phyloP scores from a whole-genome alignment of 306 rosid genomes.

The Adenanthera pavonina region DNA sequence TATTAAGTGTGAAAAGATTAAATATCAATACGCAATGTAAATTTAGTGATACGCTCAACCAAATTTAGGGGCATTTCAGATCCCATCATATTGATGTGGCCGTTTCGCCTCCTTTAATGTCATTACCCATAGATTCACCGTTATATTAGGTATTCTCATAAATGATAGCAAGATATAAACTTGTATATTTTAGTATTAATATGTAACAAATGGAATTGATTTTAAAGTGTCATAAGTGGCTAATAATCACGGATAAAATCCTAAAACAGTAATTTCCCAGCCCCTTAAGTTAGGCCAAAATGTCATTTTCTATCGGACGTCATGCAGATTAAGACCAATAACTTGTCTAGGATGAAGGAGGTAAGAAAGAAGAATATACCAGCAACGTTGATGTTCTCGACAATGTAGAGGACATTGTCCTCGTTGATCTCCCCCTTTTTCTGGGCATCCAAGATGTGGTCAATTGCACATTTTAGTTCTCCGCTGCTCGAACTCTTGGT shows the following conservation, averaged over 20 bases:
- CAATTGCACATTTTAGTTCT: conserved; percentile 77
- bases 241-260: too few species aligned
- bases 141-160: background rate
- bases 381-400: conserved; percentile 86
- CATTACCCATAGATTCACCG: background rate
- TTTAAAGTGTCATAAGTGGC: too few species aligned
- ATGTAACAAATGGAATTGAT: too few species aligned
- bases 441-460: conserved; percentile 81
- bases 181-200: too few species aligned
- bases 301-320: background rate
- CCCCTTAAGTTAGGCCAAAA: background rate
- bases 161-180: background rate
- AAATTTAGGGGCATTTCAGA: background rate
- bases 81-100: background rate
- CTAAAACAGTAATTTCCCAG: background rate
- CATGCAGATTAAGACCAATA: background rate
- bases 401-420: conserved; percentile 85
- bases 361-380: conserved; percentile 43
- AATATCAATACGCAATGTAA: background rate
- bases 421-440: conserved; percentile 85
- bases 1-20: too few species aligned
- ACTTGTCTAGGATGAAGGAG: background rate
- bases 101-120: background rate
- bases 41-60: background rate
- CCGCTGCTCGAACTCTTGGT: conserved; percentile 47